Evolutionary conservation across 2,329 filamentous ascomycete species (phyloP), one percentile per base, ranked within the genome.

Genomic region (Arthrobotrys iridis): DNA sequence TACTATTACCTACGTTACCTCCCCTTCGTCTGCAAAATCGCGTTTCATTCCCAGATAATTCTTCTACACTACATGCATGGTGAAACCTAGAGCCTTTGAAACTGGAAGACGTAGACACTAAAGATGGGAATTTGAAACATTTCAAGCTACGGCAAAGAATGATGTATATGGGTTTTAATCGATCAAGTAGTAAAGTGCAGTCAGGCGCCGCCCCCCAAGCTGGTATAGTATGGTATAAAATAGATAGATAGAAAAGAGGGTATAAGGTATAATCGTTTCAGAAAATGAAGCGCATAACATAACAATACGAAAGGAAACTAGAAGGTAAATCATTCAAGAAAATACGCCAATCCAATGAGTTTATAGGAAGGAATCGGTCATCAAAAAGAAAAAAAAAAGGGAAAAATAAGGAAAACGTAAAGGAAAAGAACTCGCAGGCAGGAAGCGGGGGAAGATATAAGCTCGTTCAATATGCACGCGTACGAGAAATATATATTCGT

Each of bases 231-330:
- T 70, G 58, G 24, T 55, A 20, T 26, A 40, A 65, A 58, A 26
- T 40, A 57, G 30, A 58, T 52, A 26, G n/a, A 20, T 63, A 68
- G 48, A 3, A 45, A 62, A 48, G 60, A 73, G 37, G 73, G 67
- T 28, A 20, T 67, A 52, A n/a, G n/a, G n/a, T n/a, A n/a, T n/a
- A 30, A 20, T 45, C 43, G 46, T 37, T n/a, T n/a, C n/a, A n/a
- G n/a, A n/a, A n/a, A 30, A 64, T 0, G 33, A 64, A 45, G n/a
- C 10, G 22, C 15, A 30, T 3, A 59, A 43, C 35, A 30, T 15
- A 30, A 13, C 18, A 59, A 40, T 59, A 43, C 20, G 13, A 59
- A 43, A 11, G 35, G 20, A 41, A 58, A 40, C 20, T 40, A 43
- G 4, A 59, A 7, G 35, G 30, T 2, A 26, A 58, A 58, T 6